These are phyloP conservation scores for Amanita phalloides DNA, from an alignment of 768 basidiomycete genomes.

Conservation along the genomic window DNA sequence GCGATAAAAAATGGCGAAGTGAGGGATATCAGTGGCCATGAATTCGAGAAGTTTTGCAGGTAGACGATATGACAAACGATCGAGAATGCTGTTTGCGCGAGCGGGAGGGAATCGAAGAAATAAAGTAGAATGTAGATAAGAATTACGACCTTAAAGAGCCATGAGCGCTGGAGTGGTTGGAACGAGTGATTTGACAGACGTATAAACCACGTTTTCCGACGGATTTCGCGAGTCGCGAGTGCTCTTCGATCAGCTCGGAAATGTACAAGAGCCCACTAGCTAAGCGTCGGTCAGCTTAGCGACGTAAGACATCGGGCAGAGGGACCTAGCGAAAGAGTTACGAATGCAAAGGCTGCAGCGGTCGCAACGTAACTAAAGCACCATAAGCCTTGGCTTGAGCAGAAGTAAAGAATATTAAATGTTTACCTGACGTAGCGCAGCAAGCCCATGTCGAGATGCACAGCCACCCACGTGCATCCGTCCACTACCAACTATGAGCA, in stretches of 20 bases:
- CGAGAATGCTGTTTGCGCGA: slow-evolving; percentile 67
- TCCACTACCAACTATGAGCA: slow-evolving; percentile 44
- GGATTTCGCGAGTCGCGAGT: slow-evolving; percentile 70
- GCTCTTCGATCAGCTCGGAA: slow-evolving; percentile 93
- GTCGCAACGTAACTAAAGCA: slow-evolving; percentile 53
- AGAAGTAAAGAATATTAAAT: slow-evolving; percentile 3
- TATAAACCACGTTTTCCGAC: slow-evolving; percentile 83
- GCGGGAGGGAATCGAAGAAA: slow-evolving; percentile 72
- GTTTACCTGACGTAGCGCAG: slow-evolving; percentile 53
- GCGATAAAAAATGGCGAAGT: slow-evolving; percentile 75
- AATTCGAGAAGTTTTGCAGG: slow-evolving; percentile 80
- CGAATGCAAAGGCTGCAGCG: slow-evolving; percentile 72
- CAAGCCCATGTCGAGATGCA: slow-evolving; percentile 30
- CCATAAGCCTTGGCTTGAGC: not conserved
- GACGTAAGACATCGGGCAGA: slow-evolving; percentile 5
- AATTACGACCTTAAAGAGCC: slow-evolving; percentile 56
- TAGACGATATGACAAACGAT: slow-evolving; percentile 81
- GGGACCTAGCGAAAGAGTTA: slow-evolving; percentile 85
- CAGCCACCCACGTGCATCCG: not conserved
- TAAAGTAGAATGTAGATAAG: slow-evolving; percentile 67
- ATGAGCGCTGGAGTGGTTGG: not conserved
- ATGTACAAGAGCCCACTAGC: slow-evolving; percentile 91
- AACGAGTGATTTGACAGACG: slow-evolving; percentile 26
- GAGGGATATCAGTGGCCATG: slow-evolving; percentile 92
- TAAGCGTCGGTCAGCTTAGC: slow-evolving; percentile 17